A percentile compares a stretch with the other conserved stretches of the same genome.
Conservation (phyloP, 1,284 basidiomycete genomes). For the Coriolopsis trogii region DNA sequence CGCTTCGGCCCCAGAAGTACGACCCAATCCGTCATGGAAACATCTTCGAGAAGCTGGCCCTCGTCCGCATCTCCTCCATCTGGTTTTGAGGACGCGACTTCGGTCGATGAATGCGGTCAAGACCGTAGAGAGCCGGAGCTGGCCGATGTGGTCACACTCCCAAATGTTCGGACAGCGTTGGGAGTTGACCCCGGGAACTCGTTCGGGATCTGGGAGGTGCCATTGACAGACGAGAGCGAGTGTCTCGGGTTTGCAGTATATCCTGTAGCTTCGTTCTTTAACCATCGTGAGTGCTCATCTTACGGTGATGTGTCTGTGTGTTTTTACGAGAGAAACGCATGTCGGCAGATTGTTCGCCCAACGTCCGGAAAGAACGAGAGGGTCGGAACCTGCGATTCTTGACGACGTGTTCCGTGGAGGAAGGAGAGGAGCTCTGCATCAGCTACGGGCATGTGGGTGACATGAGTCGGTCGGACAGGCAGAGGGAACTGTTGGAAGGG, state of each 20-base stretch:
- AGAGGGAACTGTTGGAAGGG: conserved; percentile 31
- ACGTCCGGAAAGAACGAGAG: conserved; percentile 52
- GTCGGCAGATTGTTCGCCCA: conserved; percentile 57
- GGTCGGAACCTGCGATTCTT: conserved; percentile 54
- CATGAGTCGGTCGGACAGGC: conserved; percentile 28
- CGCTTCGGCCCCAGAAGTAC: conserved; percentile 19
- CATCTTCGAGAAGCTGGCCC: conserved; percentile 18
- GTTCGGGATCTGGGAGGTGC: conserved; percentile 66
- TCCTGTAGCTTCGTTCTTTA: conserved; percentile 63
- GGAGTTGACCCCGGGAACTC: conserved; percentile 66
- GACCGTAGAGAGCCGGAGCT: conserved; percentile 26
- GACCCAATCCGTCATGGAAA: neutral
- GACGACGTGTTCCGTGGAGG: conserved; percentile 35
- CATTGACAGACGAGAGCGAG: conserved; percentile 49
- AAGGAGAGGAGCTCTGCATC: conserved; percentile 35
- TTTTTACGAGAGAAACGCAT: too few relatives aligned
- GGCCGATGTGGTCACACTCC: conserved; percentile 41
- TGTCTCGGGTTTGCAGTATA: conserved; percentile 70
- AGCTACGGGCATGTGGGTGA: conserved; percentile 36
- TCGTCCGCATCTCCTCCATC: conserved; percentile 11
- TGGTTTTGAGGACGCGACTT: neutral
- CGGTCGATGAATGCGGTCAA: neutral
- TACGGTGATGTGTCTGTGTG: neutral
- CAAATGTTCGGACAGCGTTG: conserved; percentile 51
- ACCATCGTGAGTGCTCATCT: conserved; percentile 53